Conservation (phyloP, 257 asterid genomes). For the Paraleonurus japonicus region DNA sequence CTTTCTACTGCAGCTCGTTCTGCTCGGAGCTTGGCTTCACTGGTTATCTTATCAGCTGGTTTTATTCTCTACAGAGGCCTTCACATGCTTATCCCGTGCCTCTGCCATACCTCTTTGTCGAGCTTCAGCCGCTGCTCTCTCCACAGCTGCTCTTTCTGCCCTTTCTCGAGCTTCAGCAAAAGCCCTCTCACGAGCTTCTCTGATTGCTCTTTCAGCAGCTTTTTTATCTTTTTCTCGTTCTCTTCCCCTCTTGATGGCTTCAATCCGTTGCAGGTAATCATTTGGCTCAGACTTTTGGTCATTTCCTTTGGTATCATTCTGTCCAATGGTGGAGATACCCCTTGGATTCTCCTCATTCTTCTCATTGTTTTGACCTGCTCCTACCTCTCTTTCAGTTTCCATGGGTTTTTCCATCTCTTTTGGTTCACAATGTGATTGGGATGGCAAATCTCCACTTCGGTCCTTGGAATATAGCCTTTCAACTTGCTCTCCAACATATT, state of each 20-base stretch:
- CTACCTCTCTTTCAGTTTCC: slow-evolving; percentile 38
- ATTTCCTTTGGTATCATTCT: slow-evolving; percentile 41
- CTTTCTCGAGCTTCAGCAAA: slow-evolving; percentile 85
- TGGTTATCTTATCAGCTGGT: slow-evolving; percentile 28
- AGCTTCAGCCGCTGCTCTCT: slow-evolving; percentile 73
- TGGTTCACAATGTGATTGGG: slow-evolving; percentile 25
- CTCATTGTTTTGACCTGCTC: slow-evolving; percentile 35
- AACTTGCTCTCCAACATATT: slow-evolving; percentile 26
- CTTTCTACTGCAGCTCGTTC: slow-evolving; percentile 96
- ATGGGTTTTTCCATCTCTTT: slow-evolving; percentile 32
- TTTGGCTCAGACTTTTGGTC: slow-evolving; percentile 32
- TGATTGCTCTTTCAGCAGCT: slow-evolving; percentile 88
- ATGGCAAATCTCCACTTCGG: slow-evolving; percentile 23
- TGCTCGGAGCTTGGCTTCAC: slow-evolving; percentile 66
- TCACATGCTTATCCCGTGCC: slow-evolving; percentile 63
- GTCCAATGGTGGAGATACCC: slow-evolving; percentile 29
- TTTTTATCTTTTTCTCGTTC: slow-evolving; percentile 72
- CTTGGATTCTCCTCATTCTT: slow-evolving; percentile 30
- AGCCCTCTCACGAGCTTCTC: slow-evolving; percentile 99
- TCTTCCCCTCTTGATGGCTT: slow-evolving; percentile 73
- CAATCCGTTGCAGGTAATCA: slow-evolving; percentile 48
- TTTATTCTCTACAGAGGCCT: slow-evolving; percentile 32
- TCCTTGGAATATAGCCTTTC: background rate
- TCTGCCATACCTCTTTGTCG: slow-evolving; percentile 59
- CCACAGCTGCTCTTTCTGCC: slow-evolving; percentile 84